phyloP scores from a whole-genome alignment of 2,329 filamentous ascomycete genomes.

The Fusarium tricinctum region DNA sequence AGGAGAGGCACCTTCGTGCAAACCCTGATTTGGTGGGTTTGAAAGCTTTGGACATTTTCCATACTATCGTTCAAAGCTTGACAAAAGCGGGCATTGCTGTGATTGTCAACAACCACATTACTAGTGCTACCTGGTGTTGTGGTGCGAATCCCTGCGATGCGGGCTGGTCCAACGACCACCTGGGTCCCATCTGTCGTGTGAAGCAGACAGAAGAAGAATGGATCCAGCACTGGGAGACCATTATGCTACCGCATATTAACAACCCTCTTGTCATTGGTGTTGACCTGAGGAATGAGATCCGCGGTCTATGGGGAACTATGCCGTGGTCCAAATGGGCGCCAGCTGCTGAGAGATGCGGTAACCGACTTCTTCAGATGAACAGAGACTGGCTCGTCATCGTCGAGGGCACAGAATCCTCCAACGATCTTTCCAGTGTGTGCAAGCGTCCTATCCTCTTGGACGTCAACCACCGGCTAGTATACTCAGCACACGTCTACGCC shows the following conservation, averaged over 20 bases:
- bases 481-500: conserved; percentile 76
- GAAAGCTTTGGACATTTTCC: conserved; percentile 72
- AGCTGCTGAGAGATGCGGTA: conserved; percentile 74
- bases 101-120: conserved; percentile 80
- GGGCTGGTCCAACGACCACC: conserved; percentile 75
- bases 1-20: conserved; percentile 63
- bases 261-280: conserved; percentile 75
- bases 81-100: conserved; percentile 74
- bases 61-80: conserved; percentile 69
- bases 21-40: conserved; percentile 72
- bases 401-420: conserved; percentile 76
- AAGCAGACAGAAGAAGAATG: conserved; percentile 74
- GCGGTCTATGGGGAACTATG: conserved; percentile 78
- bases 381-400: conserved; percentile 76
- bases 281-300: conserved; percentile 77
- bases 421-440: conserved; percentile 71
- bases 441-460: conserved; percentile 70
- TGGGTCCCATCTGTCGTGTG: conserved; percentile 71
- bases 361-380: conserved; percentile 71
- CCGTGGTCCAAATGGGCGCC: conserved; percentile 74
- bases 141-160: conserved; percentile 77
- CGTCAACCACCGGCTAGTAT: conserved; percentile 70
- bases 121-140: conserved; percentile 77
- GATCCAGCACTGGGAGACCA: conserved; percentile 75
- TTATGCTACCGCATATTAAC: conserved; percentile 71